Evolutionary conservation across 345 rosid genomes (phyloP).

Genomic region (Crucihimalaya himalaica): DNA sequence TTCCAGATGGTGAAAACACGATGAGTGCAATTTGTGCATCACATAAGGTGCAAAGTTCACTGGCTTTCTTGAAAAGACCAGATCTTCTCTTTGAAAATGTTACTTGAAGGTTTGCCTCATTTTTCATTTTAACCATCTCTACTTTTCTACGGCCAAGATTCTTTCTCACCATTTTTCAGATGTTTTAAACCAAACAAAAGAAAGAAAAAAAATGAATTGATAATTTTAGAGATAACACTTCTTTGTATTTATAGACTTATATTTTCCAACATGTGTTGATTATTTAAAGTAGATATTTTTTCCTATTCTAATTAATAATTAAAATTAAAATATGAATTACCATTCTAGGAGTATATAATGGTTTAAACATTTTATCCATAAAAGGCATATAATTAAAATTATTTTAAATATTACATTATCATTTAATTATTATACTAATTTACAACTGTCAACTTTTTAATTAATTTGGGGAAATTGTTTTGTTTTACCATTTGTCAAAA

Average conservation of each 20-base stretch:
- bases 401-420: not conserved
- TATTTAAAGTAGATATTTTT: not conserved
- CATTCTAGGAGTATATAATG: not conserved
- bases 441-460: not conserved
- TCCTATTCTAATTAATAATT: not conserved
- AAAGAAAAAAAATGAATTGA: not conserved
- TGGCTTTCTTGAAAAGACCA: not conserved
- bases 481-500: not conserved
- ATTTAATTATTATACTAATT: not conserved
- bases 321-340: not conserved
- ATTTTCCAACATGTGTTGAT: not conserved
- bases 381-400: not conserved
- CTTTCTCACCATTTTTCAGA: not conserved
- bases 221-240: not conserved
- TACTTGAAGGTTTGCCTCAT: not conserved
- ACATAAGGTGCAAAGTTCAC: not conserved
- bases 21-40: not conserved
- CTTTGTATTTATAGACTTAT: not conserved
- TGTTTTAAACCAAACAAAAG: not conserved
- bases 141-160: not conserved
- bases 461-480: not conserved
- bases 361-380: not conserved
- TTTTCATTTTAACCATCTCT: not conserved
- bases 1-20: not conserved
- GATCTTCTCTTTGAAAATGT: not conserved